Evolutionary conservation across 257 asterid genomes (phyloP).

Genomic region (Solanum tacnaense): DNA sequence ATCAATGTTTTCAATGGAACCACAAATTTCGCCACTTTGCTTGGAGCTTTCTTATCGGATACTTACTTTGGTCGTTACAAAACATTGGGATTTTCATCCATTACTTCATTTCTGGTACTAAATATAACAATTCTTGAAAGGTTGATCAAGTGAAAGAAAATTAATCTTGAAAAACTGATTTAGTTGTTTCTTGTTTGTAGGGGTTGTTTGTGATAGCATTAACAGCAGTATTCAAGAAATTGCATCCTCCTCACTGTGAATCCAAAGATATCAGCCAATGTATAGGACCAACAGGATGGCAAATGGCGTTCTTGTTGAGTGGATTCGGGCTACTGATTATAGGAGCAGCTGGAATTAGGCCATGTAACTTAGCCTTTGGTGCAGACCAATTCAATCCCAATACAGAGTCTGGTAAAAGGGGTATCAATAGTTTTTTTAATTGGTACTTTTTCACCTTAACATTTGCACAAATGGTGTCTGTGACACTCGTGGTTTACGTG

Average conservation of each 20-base stretch:
- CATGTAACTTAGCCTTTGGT: conserved; percentile 76
- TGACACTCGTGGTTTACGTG: conserved; percentile 60
- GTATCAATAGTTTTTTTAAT: conserved; percentile 68
- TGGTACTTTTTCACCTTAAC: conserved; percentile 75
- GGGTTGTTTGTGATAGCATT: conserved; percentile 38
- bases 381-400: conserved; percentile 79
- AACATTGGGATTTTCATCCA: conserved; percentile 44
- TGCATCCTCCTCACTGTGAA: conserved; percentile 54
- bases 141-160: neutral
- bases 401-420: conserved; percentile 50
- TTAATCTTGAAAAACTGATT: neutral
- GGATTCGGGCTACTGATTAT: conserved; percentile 53
- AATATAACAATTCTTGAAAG: neutral
- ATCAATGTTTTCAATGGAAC: conserved; percentile 62
- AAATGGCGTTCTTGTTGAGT: conserved; percentile 40
- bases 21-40: conserved; percentile 52
- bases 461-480: conserved; percentile 48
- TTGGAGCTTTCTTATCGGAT: conserved; percentile 61
- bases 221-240: conserved; percentile 50
- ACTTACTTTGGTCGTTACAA: conserved; percentile 69
- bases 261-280: conserved; percentile 12
- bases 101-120: conserved; percentile 41
- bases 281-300: conserved; percentile 37
- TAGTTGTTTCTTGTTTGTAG: conserved; percentile 10
- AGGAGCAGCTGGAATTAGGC: conserved; percentile 81